Percentiles rank a stretch among this genome's conserved stretches.
These are phyloP conservation scores for Zygosaccharomyces sapae DNA, from an alignment of 1,139 yeast genomes.

Conservation along the genomic window DNA sequence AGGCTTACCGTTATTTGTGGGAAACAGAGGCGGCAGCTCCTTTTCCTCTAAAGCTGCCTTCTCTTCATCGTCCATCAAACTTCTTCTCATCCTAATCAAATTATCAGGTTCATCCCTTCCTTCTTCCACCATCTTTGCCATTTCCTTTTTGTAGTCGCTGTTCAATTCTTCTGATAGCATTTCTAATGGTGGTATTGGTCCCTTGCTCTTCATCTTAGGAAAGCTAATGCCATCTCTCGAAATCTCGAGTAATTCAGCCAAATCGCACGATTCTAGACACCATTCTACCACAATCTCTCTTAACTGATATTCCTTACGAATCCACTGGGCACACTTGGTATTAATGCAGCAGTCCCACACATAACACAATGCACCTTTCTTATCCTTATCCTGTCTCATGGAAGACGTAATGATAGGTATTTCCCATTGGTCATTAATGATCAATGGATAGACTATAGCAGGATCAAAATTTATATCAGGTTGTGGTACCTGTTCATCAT, in stretches of 20 bases:
- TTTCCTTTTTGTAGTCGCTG: conserved; percentile 17
- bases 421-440: conserved; percentile 75
- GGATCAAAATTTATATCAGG: conserved; percentile 54
- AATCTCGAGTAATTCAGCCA: conserved; percentile 44
- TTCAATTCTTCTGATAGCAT: conserved; percentile 21
- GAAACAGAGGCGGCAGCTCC: conserved; percentile 24
- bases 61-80: conserved; percentile 14
- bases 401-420: conserved; percentile 71
- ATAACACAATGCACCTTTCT: conserved; percentile 59
- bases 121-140: conserved; percentile 15
- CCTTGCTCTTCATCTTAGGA: conserved; percentile 64
- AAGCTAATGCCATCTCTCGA: conserved; percentile 40
- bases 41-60: conserved; percentile 7
- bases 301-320: conserved; percentile 46
- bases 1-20: conserved; percentile 4
- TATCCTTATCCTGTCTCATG: conserved; percentile 53
- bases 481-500: conserved; percentile 59
- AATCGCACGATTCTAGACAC: conserved; percentile 64
- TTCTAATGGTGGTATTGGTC: conserved; percentile 35
- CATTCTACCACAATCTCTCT: conserved; percentile 40
- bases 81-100: conserved; percentile 20
- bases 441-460: conserved; percentile 55
- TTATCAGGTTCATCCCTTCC: conserved; percentile 19
- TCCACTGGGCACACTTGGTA: conserved; percentile 57
- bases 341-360: conserved; percentile 78